phyloP scores from a whole-genome alignment of 257 asterid species.

The Cinchona pubescens region DNA sequence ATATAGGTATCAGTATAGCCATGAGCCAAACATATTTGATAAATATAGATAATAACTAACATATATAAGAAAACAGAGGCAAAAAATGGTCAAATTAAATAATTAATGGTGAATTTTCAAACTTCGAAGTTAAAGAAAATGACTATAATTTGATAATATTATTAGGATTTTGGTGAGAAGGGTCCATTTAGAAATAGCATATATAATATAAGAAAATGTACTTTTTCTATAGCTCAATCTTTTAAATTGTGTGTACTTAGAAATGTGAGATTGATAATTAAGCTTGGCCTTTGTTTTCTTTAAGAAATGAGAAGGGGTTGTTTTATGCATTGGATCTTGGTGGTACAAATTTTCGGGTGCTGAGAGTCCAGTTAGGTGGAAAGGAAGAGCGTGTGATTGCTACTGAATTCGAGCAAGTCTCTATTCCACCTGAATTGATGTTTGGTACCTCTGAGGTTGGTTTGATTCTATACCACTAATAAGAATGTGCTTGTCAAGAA shows the following conservation, averaged over 20 bases:
- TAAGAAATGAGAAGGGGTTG: constrained; percentile 72
- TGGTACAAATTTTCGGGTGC: constrained; percentile 77
- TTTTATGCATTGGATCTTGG: constrained; percentile 86
- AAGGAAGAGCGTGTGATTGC: constrained; percentile 56
- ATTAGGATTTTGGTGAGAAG: neutral
- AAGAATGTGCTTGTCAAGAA: neutral
- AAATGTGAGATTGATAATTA: constrained; percentile 14
- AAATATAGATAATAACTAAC: no score
- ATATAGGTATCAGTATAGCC: neutral
- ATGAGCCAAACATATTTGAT: neutral
- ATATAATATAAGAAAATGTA: neutral
- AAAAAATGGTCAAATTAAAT: neutral
- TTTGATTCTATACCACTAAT: neutral
- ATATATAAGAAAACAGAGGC: no score
- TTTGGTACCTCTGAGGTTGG: constrained; percentile 59
- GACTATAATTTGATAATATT: neutral
- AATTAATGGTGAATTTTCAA: neutral
- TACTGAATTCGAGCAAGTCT: constrained; percentile 65
- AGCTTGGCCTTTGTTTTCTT: neutral
- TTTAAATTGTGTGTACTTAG: neutral
- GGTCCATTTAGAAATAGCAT: neutral
- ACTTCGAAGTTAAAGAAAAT: neutral
- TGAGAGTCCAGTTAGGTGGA: constrained; percentile 80
- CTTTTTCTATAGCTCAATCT: neutral
- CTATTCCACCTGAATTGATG: constrained; percentile 66